These are phyloP conservation scores for Penicillium crystallinum DNA, from an alignment of 495 filamentous ascomycete genomes.

Conservation along the genomic window DNA sequence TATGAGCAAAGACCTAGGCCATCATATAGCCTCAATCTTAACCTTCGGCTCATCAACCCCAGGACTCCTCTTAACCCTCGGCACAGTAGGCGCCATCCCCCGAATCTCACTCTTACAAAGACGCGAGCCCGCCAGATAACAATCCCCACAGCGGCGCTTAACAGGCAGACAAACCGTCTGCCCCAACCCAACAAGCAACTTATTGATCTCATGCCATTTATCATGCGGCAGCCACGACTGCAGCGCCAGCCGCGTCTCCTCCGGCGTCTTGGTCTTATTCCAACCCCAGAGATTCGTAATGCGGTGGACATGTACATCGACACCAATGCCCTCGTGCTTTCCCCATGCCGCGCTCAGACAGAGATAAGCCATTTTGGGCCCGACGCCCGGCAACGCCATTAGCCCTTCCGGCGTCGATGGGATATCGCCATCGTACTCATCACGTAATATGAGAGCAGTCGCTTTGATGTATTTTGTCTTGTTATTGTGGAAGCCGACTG, in stretches of 20 bases:
- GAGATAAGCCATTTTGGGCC: constrained; percentile 96
- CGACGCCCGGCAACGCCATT: constrained; percentile 80
- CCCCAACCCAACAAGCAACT: constrained; percentile 84
- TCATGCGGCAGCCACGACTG: constrained; percentile 83
- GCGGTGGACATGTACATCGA: constrained; percentile 70
- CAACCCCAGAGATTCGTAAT: constrained; percentile 97
- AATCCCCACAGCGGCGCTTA: constrained; percentile 75
- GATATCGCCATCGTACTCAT: constrained; percentile 70
- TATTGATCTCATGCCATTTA: constrained; percentile 92
- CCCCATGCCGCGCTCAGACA: constrained; percentile 73
- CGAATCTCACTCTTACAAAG: constrained; percentile 67
- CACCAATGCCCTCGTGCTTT: constrained; percentile 56
- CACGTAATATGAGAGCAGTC: constrained; percentile 65
- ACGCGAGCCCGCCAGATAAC: constrained; percentile 64
- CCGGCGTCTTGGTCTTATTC: constrained; percentile 77
- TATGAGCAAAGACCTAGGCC: too few relatives aligned
- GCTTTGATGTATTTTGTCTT: constrained; percentile 88
- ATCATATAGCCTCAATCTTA: constrained; percentile 26
- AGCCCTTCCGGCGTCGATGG: constrained; percentile 75
- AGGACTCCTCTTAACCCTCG: constrained; percentile 42
- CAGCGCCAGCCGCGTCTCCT: constrained; percentile 74
- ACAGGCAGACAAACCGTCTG: constrained; percentile 84
- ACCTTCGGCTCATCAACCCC: constrained; percentile 32
- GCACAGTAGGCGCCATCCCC: constrained; percentile 41
- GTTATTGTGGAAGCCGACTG: constrained; percentile 93